Percentiles rank a stretch among this genome's conserved stretches.
These are phyloP conservation scores for Ceratocystis albifundus DNA, from an alignment of 2,329 filamentous ascomycete genomes.

Conservation along the genomic window DNA sequence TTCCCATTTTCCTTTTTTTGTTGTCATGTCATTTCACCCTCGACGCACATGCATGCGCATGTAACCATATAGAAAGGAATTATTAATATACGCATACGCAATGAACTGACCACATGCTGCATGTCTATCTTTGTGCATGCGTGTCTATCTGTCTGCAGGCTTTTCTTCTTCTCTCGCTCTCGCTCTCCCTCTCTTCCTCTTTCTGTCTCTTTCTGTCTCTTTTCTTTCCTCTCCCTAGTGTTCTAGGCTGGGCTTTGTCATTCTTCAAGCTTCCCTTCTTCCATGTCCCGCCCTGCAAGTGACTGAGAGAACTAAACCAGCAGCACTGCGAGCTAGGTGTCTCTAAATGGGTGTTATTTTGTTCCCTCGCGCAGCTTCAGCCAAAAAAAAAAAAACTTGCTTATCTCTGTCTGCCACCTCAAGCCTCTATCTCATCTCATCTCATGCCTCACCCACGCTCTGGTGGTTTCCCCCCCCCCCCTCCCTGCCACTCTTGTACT, in stretches of 20 bases:
- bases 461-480: not conserved
- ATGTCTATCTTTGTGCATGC: not conserved
- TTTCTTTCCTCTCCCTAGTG: not conserved
- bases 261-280: conserved; percentile 6
- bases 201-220: too few relatives aligned
- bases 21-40: conserved; percentile 5
- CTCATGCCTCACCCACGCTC: not conserved
- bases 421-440: too few relatives aligned
- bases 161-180: not conserved
- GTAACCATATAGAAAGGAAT: conserved; percentile 5
- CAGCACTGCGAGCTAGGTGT: not conserved
- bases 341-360: not conserved
- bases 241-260: conserved; percentile 1
- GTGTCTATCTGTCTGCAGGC: too few relatives aligned
- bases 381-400: not conserved
- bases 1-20: not conserved
- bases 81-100: conserved; percentile 8
- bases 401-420: too few relatives aligned
- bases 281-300: not conserved
- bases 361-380: not conserved
- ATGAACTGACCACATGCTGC: conserved; percentile 2
- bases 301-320: not conserved
- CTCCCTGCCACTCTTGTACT: not conserved
- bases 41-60: not conserved
- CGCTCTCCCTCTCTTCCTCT: too few relatives aligned